Evolutionary conservation across 805 yeast genomes (phyloP), one percentile per base, ranked within the genome.

Genomic region (Suhomyces emberorum): DNA sequence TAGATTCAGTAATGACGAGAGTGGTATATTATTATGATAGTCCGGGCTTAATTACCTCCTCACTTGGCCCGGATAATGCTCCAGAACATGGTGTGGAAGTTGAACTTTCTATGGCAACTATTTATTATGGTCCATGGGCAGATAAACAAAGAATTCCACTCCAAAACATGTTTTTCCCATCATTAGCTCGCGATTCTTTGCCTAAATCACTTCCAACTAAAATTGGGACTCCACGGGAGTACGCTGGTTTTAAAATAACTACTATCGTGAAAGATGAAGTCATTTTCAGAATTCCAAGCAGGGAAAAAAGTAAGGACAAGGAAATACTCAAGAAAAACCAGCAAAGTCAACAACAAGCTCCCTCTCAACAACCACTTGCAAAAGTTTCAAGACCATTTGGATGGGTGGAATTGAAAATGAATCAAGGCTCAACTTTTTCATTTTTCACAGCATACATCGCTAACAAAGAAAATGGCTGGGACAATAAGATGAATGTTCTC

Each of bases 121-220:
- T 88, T 1, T 82, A 82, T 47, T 89, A 87, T 53, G 98, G 98
- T 0, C 95, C 98, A 0, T 91, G 97, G 96, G 85, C 96, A 0
- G 95, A 93, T 41, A 77, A 91, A 24, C 95, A 93, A 56, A 57
- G 95, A 12, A 69, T 69, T 2, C 74, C 79, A 1, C 50, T 89
- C 7, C 88, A 82, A 38, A 60, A 67, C 11, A 62, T 81, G 60
- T 62, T 93, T 16, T 77, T 83, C 38, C 98, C 98, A 0, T 55
- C 72, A 0, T 54, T 78, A 8, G 76, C 83, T 17, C 60, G 81
- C 31, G 86, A 88, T 48, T 60, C 78, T 3, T 48, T 49, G 8
- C 62, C 65, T 3, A 57, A 59, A 3, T 41, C 40, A 15, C 33
- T 35, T 4, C 57, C 74, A 3, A 35, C 23, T 7, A 28, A 32